phyloP scores from a whole-genome alignment of 31 red algal species.

The Bonnemaisonia californica region DNA sequence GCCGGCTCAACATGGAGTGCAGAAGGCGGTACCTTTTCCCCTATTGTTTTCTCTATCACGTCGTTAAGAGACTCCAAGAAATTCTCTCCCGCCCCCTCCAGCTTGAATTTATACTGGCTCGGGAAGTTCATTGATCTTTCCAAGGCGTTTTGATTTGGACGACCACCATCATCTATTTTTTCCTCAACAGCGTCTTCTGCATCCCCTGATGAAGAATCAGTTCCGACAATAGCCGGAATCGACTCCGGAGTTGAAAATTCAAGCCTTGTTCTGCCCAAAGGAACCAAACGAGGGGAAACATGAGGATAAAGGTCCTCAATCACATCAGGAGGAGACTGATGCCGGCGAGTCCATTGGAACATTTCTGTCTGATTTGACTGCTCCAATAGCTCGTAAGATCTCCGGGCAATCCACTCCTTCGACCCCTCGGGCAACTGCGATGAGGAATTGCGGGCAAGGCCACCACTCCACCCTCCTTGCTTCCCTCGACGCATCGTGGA shows the following conservation, averaged over 20 bases:
- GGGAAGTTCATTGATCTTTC: conserved; percentile 57
- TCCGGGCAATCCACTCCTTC: conserved; percentile 65
- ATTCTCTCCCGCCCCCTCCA: conserved; percentile 38
- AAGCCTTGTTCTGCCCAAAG: conserved; percentile 33
- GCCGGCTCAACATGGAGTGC: conserved; percentile 44
- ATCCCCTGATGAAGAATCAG: conserved; percentile 3
- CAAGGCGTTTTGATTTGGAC: conserved; percentile 28
- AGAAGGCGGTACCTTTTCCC: conserved; percentile 4
- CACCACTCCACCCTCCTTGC: conserved; percentile 63
- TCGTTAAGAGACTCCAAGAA: conserved; percentile 17
- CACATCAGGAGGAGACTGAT: conserved; percentile 24
- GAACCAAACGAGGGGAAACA: background rate
- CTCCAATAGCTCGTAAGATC: conserved; percentile 52
- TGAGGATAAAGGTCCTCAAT: conserved; percentile 50
- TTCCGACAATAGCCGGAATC: conserved; percentile 10
- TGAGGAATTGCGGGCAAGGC: conserved; percentile 42
- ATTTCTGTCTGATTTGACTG: conserved; percentile 50
- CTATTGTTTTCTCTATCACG: conserved; percentile 35
- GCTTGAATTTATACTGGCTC: conserved; percentile 66
- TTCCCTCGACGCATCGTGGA: conserved; percentile 51
- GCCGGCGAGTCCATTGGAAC: conserved; percentile 59
- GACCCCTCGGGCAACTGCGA: conserved; percentile 51
- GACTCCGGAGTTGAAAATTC: conserved; percentile 35
- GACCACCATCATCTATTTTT: background rate
- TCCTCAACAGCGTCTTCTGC: background rate